Evolutionary conservation across 805 yeast species (phyloP).

Genomic region (Saccharomycopsis synnaedendra): DNA sequence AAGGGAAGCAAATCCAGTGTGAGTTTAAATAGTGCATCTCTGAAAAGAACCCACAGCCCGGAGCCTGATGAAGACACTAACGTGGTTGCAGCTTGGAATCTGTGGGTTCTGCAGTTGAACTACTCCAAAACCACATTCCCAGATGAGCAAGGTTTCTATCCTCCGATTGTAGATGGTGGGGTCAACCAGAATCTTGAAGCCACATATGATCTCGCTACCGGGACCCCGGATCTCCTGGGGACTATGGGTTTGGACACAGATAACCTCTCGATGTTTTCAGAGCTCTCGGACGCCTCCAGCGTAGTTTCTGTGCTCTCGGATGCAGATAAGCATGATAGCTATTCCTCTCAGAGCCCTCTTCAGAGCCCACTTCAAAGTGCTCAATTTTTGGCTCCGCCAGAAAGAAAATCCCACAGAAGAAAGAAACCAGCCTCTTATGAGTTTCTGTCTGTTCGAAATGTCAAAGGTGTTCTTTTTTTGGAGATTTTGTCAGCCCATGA

Average conservation of each 20-base stretch:
- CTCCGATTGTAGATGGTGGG: neutral
- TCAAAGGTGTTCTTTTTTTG: constrained; percentile 62
- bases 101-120: constrained; percentile 6
- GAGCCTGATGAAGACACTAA: neutral
- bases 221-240: too few relatives aligned
- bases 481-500: constrained; percentile 67
- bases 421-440: constrained; percentile 22
- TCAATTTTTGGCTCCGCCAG: neutral
- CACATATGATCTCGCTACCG: too few relatives aligned
- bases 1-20: constrained; percentile 1
- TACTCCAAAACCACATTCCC: constrained; percentile 8
- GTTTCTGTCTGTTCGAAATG: constrained; percentile 26
- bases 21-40: neutral
- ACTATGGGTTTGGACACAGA: neutral
- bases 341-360: neutral
- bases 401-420: neutral
- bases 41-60: neutral
- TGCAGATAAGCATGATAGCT: neutral
- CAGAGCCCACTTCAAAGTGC: neutral
- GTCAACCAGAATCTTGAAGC: too few relatives aligned
- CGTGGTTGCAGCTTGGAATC: constrained; percentile 6
- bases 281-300: constrained; percentile 1
- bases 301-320: neutral
- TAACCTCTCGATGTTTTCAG: neutral
- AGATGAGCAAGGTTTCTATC: constrained; percentile 15